A percentile compares a stretch with the other conserved stretches of the same genome.
Evolutionary conservation across 2,329 filamentous ascomycete species (phyloP).

Genomic region (Acarospora socialis): DNA sequence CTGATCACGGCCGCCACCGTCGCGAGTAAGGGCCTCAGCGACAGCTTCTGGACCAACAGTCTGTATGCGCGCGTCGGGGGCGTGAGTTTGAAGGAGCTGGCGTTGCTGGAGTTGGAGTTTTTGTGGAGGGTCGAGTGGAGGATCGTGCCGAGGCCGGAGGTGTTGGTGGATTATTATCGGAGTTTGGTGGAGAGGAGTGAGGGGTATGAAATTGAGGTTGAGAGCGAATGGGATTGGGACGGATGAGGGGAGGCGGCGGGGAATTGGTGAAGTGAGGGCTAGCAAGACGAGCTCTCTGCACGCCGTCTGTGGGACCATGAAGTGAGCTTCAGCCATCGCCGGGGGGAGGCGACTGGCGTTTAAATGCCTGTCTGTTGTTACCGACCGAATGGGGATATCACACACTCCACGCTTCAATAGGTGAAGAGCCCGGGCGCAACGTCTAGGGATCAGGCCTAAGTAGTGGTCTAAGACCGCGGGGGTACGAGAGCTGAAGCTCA

Average conservation of each 20-base stretch:
- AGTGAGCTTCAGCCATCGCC: no score
- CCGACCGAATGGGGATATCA: no score
- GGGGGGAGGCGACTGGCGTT: no score
- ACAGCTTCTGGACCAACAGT: conserved; percentile 96
- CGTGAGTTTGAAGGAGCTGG: conserved; percentile 77
- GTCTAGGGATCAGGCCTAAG: no score
- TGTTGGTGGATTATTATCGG: conserved; percentile 83
- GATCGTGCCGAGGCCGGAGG: conserved; percentile 90
- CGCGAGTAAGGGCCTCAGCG: conserved; percentile 86
- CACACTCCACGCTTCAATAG: no score
- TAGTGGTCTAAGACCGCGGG: no score
- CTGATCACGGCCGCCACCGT: conserved; percentile 92
- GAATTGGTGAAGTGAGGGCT: neutral
- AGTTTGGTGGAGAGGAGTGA: conserved; percentile 60
- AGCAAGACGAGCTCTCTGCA: no score
- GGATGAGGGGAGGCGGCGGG: neutral
- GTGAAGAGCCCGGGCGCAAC: no score
- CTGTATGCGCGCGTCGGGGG: conserved; percentile 91
- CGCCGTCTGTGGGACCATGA: no score
- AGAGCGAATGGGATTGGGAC: neutral
- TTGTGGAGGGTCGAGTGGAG: conserved; percentile 87
- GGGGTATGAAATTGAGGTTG: conserved; percentile 39
- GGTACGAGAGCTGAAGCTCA: no score
- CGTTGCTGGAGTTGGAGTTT: conserved; percentile 84
- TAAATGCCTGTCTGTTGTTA: no score